Conservation (phyloP, 441 rosid genomes). For the Kokia cookei region DNA sequence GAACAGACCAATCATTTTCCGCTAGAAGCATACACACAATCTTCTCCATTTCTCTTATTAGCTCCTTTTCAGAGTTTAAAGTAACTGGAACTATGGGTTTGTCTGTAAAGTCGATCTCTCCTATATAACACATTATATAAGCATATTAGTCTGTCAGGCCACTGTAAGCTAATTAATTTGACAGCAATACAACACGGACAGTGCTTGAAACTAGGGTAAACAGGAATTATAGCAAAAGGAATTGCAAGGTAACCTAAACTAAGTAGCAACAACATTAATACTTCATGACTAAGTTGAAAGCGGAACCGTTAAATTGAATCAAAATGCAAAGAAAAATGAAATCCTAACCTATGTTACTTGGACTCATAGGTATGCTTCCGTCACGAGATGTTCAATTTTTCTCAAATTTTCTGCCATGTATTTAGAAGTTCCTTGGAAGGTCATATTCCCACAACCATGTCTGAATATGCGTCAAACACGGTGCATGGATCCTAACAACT, state of each 20-base stretch:
- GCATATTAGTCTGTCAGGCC: neutral
- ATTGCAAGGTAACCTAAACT: neutral
- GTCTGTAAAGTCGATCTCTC: conserved; percentile 63
- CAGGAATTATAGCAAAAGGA: neutral
- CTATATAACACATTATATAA: conserved; percentile 23
- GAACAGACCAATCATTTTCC: conserved; percentile 92
- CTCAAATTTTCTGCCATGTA: neutral
- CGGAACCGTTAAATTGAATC: neutral
- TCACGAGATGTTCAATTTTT: neutral
- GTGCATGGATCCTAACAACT: neutral
- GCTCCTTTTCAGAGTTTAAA: conserved; percentile 87
- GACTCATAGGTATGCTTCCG: neutral
- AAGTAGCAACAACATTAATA: neutral
- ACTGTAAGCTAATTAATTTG: neutral
- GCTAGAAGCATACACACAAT: conserved; percentile 66
- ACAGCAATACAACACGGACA: neutral
- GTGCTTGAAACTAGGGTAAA: neutral
- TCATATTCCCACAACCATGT: neutral
- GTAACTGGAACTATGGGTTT: conserved; percentile 70
- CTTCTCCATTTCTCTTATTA: conserved; percentile 86
- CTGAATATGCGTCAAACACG: neutral
- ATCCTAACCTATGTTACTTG: neutral
- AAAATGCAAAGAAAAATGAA: neutral
- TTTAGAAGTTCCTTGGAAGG: neutral
- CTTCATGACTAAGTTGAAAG: neutral